Conservation (phyloP, 225 moss, liverwort and hornwort genomes). For the Physcomitrium patens region DNA sequence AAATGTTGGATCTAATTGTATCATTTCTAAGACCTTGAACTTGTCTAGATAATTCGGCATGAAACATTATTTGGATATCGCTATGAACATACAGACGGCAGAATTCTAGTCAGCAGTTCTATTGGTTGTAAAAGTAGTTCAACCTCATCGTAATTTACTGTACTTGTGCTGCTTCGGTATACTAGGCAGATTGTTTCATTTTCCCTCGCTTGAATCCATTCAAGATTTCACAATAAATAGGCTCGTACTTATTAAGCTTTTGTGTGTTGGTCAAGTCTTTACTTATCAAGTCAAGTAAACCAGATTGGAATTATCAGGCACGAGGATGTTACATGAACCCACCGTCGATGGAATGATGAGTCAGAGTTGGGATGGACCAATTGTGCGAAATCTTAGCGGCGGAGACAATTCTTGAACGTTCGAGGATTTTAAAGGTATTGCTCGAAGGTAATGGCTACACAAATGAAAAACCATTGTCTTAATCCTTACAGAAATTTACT, state of each 20-base stretch:
- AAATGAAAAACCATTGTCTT: too few species aligned
- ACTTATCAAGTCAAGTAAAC: neutral
- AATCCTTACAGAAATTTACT: too few species aligned
- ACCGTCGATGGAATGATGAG: too few species aligned
- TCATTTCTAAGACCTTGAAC: conserved; percentile 7
- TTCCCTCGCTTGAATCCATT: neutral
- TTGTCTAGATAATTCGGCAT: neutral
- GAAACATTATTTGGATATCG: neutral
- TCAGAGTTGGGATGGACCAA: too few species aligned
- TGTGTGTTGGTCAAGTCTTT: conserved; percentile 7
- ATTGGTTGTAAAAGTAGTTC: conserved; percentile 8
- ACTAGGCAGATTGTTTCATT: neutral
- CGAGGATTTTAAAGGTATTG: too few species aligned
- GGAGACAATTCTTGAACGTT: too few species aligned
- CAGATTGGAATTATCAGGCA: neutral
- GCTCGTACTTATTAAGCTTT: neutral
- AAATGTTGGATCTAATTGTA: conserved; percentile 24
- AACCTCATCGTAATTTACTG: conserved; percentile 3
- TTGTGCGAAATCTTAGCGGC: too few species aligned
- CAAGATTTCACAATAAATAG: neutral
- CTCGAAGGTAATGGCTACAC: too few species aligned
- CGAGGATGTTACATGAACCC: too few species aligned
- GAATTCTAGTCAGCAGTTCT: neutral
- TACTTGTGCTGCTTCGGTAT: neutral
- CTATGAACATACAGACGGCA: neutral